A percentile compares a stretch with the other conserved stretches of the same genome.
phyloP scores from a whole-genome alignment of 495 filamentous ascomycete species.

The Massariosphaeria phaeospora region DNA sequence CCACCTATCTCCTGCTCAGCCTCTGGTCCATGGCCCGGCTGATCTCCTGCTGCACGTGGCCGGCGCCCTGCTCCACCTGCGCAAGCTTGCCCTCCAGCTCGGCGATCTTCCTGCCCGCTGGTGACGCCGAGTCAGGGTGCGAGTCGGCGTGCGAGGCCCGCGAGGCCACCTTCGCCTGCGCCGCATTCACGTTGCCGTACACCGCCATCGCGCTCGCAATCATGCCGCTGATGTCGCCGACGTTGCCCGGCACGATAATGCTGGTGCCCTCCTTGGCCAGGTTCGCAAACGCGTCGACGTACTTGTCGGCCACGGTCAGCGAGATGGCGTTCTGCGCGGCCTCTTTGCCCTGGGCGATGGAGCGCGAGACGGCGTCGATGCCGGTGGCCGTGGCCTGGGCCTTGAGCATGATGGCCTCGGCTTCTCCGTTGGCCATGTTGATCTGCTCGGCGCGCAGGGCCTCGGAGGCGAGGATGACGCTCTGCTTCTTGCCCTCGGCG shows the following conservation, averaged over 20 bases:
- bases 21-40: slow-evolving; percentile 28
- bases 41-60: slow-evolving; percentile 16
- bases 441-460: slow-evolving; percentile 86
- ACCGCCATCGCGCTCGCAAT: slow-evolving; percentile 94
- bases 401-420: slow-evolving; percentile 82
- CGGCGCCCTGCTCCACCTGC: slow-evolving; percentile 10
- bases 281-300: slow-evolving; percentile 90
- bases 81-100: slow-evolving; percentile 26
- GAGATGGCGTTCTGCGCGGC: slow-evolving; percentile 77
- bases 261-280: slow-evolving; percentile 91
- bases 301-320: slow-evolving; percentile 90
- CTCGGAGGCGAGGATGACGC: slow-evolving; percentile 90
- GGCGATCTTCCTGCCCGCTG: slow-evolving; percentile 22
- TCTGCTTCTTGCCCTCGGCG: slow-evolving; percentile 93
- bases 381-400: slow-evolving; percentile 82
- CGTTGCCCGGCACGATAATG: slow-evolving; percentile 91
- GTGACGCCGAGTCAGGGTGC: background rate
- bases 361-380: slow-evolving; percentile 74
- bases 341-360: slow-evolving; percentile 64
- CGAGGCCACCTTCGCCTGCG: slow-evolving; percentile 67
- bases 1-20: slow-evolving; percentile 17
- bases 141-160: slow-evolving; percentile 46
- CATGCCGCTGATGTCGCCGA: slow-evolving; percentile 96
- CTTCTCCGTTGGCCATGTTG: slow-evolving; percentile 85
- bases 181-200: slow-evolving; percentile 85